Evolutionary conservation across 2,329 filamentous ascomycete species (phyloP).

Genomic region (Colletotrichum sp.): DNA sequence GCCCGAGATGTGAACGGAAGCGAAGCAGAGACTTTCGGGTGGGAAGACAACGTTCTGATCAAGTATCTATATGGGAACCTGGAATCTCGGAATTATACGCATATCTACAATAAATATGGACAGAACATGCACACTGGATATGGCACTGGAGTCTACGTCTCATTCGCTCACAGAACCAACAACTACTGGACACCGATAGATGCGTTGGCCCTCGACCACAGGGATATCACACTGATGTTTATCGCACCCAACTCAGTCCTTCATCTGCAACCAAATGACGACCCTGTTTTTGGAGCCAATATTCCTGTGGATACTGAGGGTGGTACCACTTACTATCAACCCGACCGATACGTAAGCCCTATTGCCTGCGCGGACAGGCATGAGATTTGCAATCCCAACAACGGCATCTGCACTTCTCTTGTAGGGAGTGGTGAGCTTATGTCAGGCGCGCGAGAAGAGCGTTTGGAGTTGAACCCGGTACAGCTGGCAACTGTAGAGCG

Average conservation of each 20-base stretch:
- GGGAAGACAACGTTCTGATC: background rate
- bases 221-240: background rate
- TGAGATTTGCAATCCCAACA: slow-evolving; percentile 6
- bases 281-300: background rate
- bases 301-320: background rate
- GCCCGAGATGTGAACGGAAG: background rate
- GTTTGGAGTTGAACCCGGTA: background rate
- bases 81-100: background rate
- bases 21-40: background rate
- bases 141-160: background rate
- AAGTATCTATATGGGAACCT: background rate
- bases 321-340: background rate
- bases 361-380: background rate
- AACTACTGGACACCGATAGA: background rate
- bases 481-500: background rate
- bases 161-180: background rate
- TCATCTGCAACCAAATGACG: background rate
- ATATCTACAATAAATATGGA: background rate
- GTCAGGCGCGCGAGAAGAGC: background rate
- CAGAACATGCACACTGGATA: background rate
- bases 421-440: background rate
- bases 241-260: slow-evolving; percentile 1
- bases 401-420: background rate
- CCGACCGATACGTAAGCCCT: background rate
- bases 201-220: background rate